Evolutionary conservation across 2,329 filamentous ascomycete species (phyloP).

Genomic region (Lizonia empirigonia): DNA sequence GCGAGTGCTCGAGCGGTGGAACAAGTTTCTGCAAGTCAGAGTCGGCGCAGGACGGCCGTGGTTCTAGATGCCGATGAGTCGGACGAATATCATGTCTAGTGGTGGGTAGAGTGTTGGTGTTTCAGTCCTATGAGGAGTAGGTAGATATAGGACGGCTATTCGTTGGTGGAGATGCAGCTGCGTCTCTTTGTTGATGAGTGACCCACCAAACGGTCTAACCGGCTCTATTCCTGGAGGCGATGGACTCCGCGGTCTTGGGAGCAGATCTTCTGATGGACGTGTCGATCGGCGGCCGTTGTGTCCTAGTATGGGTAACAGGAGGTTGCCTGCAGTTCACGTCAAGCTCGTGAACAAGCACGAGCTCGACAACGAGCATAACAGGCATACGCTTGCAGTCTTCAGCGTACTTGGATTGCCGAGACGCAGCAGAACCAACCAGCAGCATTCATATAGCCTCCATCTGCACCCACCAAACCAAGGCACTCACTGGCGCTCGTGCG

Average conservation of each 20-base stretch:
- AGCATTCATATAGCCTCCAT: too few species aligned
- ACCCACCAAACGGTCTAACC: conserved; percentile 6
- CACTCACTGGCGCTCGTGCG: too few species aligned
- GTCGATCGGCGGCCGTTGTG: neutral
- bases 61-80: conserved; percentile 2
- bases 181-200: conserved; percentile 2
- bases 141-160: conserved; percentile 2
- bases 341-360: too few species aligned
- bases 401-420: too few species aligned
- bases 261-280: neutral
- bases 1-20: neutral
- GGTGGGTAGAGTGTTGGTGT: conserved; percentile 5
- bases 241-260: neutral
- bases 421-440: too few species aligned
- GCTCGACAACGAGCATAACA: too few species aligned
- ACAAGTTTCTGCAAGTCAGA: neutral
- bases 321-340: neutral
- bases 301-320: too few species aligned
- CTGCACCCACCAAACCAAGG: too few species aligned
- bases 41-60: conserved; percentile 1
- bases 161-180: conserved; percentile 5
- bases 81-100: neutral
- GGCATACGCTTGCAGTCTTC: too few species aligned
- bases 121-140: conserved; percentile 6
- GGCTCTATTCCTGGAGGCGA: conserved; percentile 7